phyloP scores from a whole-genome alignment of 2,329 filamentous ascomycete species.

The Plenodomus lindquistii region DNA sequence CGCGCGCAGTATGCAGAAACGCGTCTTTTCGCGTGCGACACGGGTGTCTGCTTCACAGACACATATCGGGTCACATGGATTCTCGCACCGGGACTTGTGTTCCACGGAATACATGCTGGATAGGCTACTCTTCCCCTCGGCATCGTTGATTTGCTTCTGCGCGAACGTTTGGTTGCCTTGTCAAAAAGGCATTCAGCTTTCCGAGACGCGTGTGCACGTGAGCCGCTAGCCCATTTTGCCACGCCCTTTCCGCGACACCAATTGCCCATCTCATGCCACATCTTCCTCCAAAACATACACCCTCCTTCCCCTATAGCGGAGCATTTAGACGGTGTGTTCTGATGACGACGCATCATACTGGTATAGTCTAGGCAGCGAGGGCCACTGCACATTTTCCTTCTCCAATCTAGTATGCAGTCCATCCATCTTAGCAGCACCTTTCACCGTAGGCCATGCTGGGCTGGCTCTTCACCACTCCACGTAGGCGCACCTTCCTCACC shows the following conservation, averaged over 20 bases:
- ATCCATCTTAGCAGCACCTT: slow-evolving; percentile 22
- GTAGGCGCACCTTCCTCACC: slow-evolving; percentile 11
- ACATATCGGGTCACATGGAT: not conserved
- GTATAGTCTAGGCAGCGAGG: slow-evolving; percentile 33
- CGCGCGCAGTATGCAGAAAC: not conserved
- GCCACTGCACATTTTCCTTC: slow-evolving; percentile 1
- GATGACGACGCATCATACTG: not conserved
- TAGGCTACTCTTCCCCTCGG: not conserved
- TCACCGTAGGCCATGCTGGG: slow-evolving; percentile 33
- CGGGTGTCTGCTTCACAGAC: not conserved
- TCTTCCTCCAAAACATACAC: not conserved
- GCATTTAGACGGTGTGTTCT: not conserved
- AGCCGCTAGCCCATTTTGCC: slow-evolving; percentile 5
- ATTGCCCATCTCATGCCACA: not conserved
- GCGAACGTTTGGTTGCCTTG: too few relatives aligned
- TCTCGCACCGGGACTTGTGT: too few relatives aligned
- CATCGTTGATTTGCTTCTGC: not conserved
- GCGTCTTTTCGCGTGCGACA: not conserved
- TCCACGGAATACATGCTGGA: not conserved
- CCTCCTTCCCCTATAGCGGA: not conserved
- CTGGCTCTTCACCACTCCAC: slow-evolving; percentile 10
- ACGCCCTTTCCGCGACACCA: not conserved
- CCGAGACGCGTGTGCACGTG: slow-evolving; percentile 13
- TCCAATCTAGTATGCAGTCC: slow-evolving; percentile 15
- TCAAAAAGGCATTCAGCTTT: not conserved